Conservation (phyloP, 768 basidiomycete genomes). For the Agrocybe praecox region DNA sequence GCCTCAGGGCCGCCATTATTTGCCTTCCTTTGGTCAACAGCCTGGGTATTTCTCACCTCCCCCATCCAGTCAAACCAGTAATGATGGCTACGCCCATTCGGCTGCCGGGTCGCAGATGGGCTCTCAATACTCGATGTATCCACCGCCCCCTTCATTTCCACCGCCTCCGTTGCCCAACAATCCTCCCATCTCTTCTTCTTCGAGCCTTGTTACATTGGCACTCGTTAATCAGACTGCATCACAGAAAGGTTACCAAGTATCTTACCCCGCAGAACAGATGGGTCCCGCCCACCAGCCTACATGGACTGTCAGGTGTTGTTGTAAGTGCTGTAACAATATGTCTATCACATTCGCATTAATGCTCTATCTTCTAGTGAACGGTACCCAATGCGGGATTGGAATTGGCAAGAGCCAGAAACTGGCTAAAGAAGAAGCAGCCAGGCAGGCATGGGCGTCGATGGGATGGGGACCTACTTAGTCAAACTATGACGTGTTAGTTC, state of each 20-base stretch:
- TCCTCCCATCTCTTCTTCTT: slow-evolving; percentile 12
- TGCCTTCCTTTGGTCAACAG: not conserved
- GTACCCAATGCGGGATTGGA: slow-evolving; percentile 49
- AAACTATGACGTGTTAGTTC: slow-evolving; percentile 17
- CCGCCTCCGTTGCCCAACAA: slow-evolving; percentile 13
- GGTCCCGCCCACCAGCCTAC: slow-evolving; percentile 59
- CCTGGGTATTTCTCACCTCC: slow-evolving; percentile 17
- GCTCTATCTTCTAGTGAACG: slow-evolving; percentile 44
- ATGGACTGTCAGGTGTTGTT: slow-evolving; percentile 56
- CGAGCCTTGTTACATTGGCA: slow-evolving; percentile 42
- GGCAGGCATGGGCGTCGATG: slow-evolving; percentile 52
- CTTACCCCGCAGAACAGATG: slow-evolving; percentile 46
- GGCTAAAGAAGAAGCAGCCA: slow-evolving; percentile 74
- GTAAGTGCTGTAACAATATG: slow-evolving; percentile 33
- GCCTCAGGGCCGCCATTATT: too few relatives aligned
- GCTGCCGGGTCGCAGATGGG: not conserved
- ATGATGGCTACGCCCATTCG: not conserved
- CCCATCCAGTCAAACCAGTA: slow-evolving; percentile 6
- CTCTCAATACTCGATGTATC: slow-evolving; percentile 13
- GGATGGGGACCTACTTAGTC: slow-evolving; percentile 47
- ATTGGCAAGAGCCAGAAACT: slow-evolving; percentile 60
- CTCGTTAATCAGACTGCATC: slow-evolving; percentile 55
- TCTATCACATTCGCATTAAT: not conserved
- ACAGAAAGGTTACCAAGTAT: slow-evolving; percentile 45
- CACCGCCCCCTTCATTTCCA: slow-evolving; percentile 35